phyloP scores from a whole-genome alignment of 148 eudicot species.

The Heliosperma pusillum region DNA sequence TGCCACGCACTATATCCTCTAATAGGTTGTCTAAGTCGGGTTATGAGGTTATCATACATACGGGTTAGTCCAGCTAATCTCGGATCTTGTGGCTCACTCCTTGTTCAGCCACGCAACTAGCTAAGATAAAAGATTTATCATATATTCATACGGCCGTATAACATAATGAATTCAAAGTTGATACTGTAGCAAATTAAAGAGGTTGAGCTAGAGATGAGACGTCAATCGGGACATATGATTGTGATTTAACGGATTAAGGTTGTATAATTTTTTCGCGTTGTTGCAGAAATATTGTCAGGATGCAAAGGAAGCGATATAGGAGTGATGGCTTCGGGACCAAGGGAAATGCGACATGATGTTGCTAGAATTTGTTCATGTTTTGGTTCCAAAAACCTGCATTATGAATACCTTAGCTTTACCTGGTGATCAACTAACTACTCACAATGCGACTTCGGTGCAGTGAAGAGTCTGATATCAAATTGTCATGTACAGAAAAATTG shows the following conservation, averaged over 20 bases:
- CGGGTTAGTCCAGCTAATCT: not conserved
- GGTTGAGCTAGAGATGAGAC: too few relatives aligned
- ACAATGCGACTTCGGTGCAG: not conserved
- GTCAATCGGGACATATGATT: too few relatives aligned
- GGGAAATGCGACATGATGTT: slow-evolving; percentile 27
- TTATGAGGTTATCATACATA: too few relatives aligned
- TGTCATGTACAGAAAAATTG: not conserved
- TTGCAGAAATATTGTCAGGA: slow-evolving; percentile 20
- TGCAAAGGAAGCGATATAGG: slow-evolving; percentile 26
- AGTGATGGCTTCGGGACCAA: slow-evolving; percentile 34
- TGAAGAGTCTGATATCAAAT: not conserved
- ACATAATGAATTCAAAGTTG: too few relatives aligned
- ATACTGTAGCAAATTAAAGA: too few relatives aligned
- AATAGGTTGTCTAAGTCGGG: too few relatives aligned
- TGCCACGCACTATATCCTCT: too few relatives aligned
- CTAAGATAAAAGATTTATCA: too few relatives aligned
- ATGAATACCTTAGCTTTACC: slow-evolving; percentile 27
- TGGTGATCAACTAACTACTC: slow-evolving; percentile 25
- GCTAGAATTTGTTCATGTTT: slow-evolving; percentile 24
- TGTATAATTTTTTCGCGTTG: not conserved
- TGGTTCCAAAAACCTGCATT: slow-evolving; percentile 27
- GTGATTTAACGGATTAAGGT: not conserved
- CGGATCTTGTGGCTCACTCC: too few relatives aligned
- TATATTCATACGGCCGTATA: too few relatives aligned
- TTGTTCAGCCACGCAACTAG: too few relatives aligned